phyloP scores from a whole-genome alignment of 345 rosid genomes.

The Aquilaria sinensis region DNA sequence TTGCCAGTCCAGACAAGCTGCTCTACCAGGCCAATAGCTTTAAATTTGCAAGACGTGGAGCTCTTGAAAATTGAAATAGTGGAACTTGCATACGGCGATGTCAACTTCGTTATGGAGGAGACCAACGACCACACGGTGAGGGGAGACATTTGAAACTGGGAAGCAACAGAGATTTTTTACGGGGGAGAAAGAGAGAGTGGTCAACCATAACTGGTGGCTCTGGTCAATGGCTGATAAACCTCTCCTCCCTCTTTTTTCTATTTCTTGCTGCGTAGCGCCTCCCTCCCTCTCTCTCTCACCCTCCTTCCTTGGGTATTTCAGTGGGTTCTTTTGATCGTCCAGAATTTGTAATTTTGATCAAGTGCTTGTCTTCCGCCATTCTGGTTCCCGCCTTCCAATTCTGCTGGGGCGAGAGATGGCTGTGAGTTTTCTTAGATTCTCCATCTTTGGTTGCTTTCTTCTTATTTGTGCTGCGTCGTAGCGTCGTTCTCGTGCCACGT shows the following conservation, averaged over 20 bases:
- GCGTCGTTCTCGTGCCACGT: no score
- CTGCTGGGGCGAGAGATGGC: slow-evolving; percentile 39
- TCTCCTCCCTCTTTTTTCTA: slow-evolving; percentile 14
- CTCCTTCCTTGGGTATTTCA: neutral
- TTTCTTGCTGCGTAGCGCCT: slow-evolving; percentile 1
- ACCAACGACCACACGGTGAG: slow-evolving; percentile 6
- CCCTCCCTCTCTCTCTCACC: slow-evolving; percentile 10
- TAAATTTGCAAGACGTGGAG: neutral
- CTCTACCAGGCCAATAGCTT: slow-evolving; percentile 1
- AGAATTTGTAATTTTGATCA: neutral
- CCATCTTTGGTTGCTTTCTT: neutral
- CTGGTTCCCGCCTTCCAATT: slow-evolving; percentile 8
- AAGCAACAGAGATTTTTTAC: slow-evolving; percentile 13
- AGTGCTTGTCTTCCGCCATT: neutral
- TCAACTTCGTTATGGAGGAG: neutral
- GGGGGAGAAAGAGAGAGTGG: slow-evolving; percentile 26
- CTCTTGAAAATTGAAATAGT: neutral
- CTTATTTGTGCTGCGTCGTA: neutral
- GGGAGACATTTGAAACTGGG: slow-evolving; percentile 27
- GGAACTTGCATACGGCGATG: neutral
- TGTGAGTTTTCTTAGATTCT: slow-evolving; percentile 32
- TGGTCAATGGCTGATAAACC: slow-evolving; percentile 62
- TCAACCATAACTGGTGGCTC: slow-evolving; percentile 36
- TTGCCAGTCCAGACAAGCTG: neutral
- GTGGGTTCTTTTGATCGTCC: slow-evolving; percentile 5